These are phyloP conservation scores for Diutina scorzettiae DNA, from an alignment of 1,139 yeast species.

Conservation along the genomic window DNA sequence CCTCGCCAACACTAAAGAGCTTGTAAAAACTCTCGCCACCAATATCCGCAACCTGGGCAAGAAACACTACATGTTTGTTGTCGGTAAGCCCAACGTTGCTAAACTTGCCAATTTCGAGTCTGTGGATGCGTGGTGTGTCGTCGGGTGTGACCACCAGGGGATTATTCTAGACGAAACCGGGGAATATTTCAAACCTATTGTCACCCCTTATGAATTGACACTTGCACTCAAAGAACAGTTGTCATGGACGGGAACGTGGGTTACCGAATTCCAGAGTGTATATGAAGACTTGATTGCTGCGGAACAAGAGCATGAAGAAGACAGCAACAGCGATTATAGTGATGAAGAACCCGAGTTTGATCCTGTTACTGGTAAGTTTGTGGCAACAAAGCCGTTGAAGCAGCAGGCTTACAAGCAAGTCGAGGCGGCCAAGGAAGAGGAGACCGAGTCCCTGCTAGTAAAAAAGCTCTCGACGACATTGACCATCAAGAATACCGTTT, in stretches of 20 bases:
- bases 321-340: constrained; percentile 18
- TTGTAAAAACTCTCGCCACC: constrained; percentile 47
- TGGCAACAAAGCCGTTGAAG: constrained; percentile 65
- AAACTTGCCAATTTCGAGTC: constrained; percentile 90
- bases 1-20: constrained; percentile 50
- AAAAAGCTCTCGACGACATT: constrained; percentile 49
- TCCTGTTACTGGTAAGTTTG: constrained; percentile 73
- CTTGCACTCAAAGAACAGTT: constrained; percentile 67
- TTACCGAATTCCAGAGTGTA: constrained; percentile 58
- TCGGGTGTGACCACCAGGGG: constrained; percentile 94
- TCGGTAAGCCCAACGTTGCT: constrained; percentile 98
- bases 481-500: constrained; percentile 63
- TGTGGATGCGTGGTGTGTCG: constrained; percentile 83
- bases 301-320: constrained; percentile 12
- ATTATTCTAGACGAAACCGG: constrained; percentile 64
- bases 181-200: constrained; percentile 81
- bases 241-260: constrained; percentile 90
- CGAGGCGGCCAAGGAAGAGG: constrained; percentile 15
- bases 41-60: constrained; percentile 69
- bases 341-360: constrained; percentile 77
- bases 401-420: constrained; percentile 54
- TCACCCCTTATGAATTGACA: constrained; percentile 85
- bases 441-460: constrained; percentile 26
- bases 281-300: constrained; percentile 21
- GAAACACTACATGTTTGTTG: constrained; percentile 87